Evolutionary conservation across 164 flowering plant genomes (phyloP), one percentile per base, ranked within the genome.

Genomic region (Dillenia turbinata): DNA sequence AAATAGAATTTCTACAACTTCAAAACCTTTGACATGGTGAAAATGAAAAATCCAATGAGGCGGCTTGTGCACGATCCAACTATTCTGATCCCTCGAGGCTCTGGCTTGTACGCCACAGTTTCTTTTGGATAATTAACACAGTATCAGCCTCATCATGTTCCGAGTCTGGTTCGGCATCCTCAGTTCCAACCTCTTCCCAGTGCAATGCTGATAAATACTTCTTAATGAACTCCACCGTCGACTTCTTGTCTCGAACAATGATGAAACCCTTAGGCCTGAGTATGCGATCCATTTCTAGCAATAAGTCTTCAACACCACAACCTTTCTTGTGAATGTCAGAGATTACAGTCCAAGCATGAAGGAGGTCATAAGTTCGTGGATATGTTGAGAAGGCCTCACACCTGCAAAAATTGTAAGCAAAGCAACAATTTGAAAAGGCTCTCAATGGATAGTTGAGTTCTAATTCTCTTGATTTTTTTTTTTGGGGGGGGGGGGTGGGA

Each of bases 361-460:
- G 85, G 24, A 90, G 82, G 69, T 90, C 95, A 16, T 90, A 90
- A 0, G 97, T 88, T 45, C 95, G 63, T 5, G 97, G 97, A 66
- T 90, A 88, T 8, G 89, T 88, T 12, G 95, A 90, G 79, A 69
- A 90, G 61, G 95, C 83, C 71, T 88, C 95, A 65, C 95, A 88
- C 97, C 97, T 90, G 79, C 59, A 50, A 63, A 26, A 61, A 2
- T 33, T 48, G 61, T 8, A 19, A 2, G 54, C 2, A 14, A 44
- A 44, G 40, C 40, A 33, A 33, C 40, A 5, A 33, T 4, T 33
- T 33, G 40, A 33, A 33, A 33, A 33, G 7, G 0, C 40, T 33
- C 40, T 33, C 40, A 0, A 33, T 33, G 7, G 40, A 33, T 33
- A 6, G 33, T 33, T 33, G 40, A 33, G 0, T 26, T 2, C 33